Percentiles rank a stretch among this genome's conserved stretches.
phyloP scores from a whole-genome alignment of 2,329 filamentous ascomycete genomes.

The Didymella pomorum region DNA sequence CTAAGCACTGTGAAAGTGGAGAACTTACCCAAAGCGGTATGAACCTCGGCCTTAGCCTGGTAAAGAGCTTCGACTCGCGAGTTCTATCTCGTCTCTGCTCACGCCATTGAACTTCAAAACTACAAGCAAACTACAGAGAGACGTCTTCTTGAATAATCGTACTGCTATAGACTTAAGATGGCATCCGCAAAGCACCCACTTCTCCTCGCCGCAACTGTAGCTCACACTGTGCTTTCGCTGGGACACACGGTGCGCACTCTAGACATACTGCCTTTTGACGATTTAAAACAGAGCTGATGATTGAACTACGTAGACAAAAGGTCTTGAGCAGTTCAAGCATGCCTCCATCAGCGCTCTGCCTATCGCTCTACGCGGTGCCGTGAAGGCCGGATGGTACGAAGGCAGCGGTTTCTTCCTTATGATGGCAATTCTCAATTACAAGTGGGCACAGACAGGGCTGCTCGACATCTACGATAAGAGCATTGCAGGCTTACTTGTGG shows the following conservation, averaged over 20 bases:
- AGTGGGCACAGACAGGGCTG: conserved; percentile 44
- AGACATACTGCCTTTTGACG: no score
- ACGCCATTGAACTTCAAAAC: not conserved
- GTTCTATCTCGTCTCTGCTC: not conserved
- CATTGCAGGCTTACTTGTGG: conserved; percentile 40
- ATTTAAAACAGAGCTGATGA: no score
- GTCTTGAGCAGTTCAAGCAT: conserved; percentile 47
- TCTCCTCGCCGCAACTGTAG: conserved; percentile 40
- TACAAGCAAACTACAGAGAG: not conserved
- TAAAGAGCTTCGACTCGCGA: conserved; percentile 12
- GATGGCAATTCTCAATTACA: conserved; percentile 47
- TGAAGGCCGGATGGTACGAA: conserved; percentile 50
- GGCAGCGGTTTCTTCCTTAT: conserved; percentile 48
- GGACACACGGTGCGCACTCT: conserved; percentile 42
- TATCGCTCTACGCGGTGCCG: conserved; percentile 36
- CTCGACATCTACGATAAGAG: conserved; percentile 44
- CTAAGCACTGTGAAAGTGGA: conserved; percentile 7
- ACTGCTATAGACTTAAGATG: not conserved
- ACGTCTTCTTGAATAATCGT: not conserved
- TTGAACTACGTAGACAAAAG: conserved; percentile 43
- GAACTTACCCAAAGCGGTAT: conserved; percentile 1
- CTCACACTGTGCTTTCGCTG: conserved; percentile 42
- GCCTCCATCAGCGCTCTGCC: conserved; percentile 43
- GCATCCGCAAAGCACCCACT: conserved; percentile 30
- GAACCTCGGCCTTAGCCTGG: conserved; percentile 10